Base-by-base conservation (phyloP, 371 early-diverging fungal genomes). In the Mycotypha africana region DNA sequence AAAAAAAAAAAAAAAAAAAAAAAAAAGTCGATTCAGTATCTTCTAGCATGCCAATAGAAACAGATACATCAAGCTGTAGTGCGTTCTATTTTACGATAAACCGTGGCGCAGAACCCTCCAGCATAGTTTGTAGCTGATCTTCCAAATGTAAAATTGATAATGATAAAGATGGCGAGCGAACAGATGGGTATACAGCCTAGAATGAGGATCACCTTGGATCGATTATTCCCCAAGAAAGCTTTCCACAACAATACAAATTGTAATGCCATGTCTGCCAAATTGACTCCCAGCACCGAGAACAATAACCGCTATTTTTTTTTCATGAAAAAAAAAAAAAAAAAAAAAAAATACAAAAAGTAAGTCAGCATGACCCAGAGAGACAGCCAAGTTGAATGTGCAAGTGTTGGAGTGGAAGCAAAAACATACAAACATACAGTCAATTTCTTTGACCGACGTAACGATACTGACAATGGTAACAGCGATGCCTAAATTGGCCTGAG, bases 211-310 rank as follows among this genome's bases (percentile, higher is more conserved):
- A 59, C 3, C 33, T 58, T 66, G 3, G 69, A 69, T 19, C 65
- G 60, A 38, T 62, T 60, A 26, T 68, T 65, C 1, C 74, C 69
- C 17, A 73, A 43, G 30, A 62, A 73, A 0, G 74, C 74, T 42
- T 69, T 73, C 69, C 74, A 73, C 20, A 73, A 23, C 2, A 73
- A 42, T 0, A 73, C 65, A 12, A 54, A 42, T 37, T 69, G 70
- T 17, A 73, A 39, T 4, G 58, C 31, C 23, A 73, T 62, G 17
- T 73, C 65, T 1, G 52, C 67, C 20, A 60, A 2, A 54, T 73
- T 73, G 17, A 73, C 70, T 10, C 62, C 62, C 6, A 73, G 45
- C 4, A 73, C 50, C 25, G 74, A 73, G 35, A 73, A 67, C 8
- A 57, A 39, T 10, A 71, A 52, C 3, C 57, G 52, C 70, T 65